Evolutionary conservation across 208 protist species (phyloP).

Genomic region (Leishmania arabica): DNA sequence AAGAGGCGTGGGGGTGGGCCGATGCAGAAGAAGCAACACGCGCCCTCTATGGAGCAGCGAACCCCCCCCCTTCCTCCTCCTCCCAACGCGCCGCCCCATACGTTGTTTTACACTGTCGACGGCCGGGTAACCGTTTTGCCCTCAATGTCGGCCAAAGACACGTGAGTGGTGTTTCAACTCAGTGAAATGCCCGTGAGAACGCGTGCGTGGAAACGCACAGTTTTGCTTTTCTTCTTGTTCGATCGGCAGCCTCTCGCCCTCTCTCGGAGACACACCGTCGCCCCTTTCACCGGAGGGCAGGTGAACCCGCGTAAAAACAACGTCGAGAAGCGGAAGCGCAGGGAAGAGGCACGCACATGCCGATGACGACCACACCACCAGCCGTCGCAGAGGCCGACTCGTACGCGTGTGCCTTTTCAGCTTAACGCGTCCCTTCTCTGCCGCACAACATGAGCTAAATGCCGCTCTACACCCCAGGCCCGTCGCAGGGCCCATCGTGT

Average conservation of each 20-base stretch:
- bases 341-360: neutral
- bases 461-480: neutral
- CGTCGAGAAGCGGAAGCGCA: neutral
- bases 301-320: neutral
- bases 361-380: neutral
- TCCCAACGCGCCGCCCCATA: neutral
- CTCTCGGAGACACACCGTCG: neutral
- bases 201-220: neutral
- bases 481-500: neutral
- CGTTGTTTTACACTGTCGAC: neutral
- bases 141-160: neutral
- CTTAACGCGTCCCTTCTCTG: neutral
- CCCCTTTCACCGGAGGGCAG: neutral
- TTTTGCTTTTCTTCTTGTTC: neutral
- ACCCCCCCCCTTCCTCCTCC: too few species aligned
- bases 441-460: neutral
- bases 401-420: neutral
- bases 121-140: too few species aligned
- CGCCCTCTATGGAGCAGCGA: neutral
- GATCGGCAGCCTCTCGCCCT: neutral
- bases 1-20: neutral
- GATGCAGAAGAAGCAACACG: neutral
- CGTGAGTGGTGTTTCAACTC: neutral
- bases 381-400: neutral
- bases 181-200: neutral